Base-by-base conservation (phyloP, 2,329 filamentous ascomycete genomes). In the Podosphaera xanthii region DNA sequence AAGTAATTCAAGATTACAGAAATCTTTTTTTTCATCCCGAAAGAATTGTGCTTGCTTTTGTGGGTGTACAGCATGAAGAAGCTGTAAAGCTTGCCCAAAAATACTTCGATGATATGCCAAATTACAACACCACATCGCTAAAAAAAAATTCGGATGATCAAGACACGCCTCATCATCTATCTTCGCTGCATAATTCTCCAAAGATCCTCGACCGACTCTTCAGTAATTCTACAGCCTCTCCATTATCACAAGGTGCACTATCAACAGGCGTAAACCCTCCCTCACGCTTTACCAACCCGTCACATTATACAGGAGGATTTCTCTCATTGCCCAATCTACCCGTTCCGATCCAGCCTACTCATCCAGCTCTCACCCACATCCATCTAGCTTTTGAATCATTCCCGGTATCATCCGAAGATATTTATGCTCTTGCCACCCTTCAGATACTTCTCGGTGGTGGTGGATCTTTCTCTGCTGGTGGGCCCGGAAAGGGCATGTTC, bases 401-500 rank as follows among this genome's bases (percentile, higher is more conserved):
- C 1, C 88, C 91, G 58, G 92, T 98, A 68, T 83, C 81, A 31
- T 91, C 86, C 2, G 82, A 87, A 10, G 91, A 97, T 70, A 96
- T 98, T 67, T 98, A 97, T 73, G 90, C 92, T 22, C 82, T 97
- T 52, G 92, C 92, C 5, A 95, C 91, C 0, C 77, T 98, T 0
- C 94, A 97, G 72, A 97, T 89, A 0, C 84, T 98, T 8, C 86
- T 98, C 40, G 92, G 92, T 60, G 92, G 92, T 55, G 92, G 92
- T 56, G 92, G 92, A 33, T 96, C 90, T 59, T 98, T 98, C 75
- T 94, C 87, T 14, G 92, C 92, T 59, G 92, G 92, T 66, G 92
- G 92, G 0, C 92, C 92, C 3, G 92, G 92, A 58, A 98, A 98
- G 75, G 92, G 92, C 70, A 98, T 98, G 92, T 97, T 97, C 76